Evolutionary conservation across 2,329 filamentous ascomycete species (phyloP).

Genomic region (Ceratocystis destructans): DNA sequence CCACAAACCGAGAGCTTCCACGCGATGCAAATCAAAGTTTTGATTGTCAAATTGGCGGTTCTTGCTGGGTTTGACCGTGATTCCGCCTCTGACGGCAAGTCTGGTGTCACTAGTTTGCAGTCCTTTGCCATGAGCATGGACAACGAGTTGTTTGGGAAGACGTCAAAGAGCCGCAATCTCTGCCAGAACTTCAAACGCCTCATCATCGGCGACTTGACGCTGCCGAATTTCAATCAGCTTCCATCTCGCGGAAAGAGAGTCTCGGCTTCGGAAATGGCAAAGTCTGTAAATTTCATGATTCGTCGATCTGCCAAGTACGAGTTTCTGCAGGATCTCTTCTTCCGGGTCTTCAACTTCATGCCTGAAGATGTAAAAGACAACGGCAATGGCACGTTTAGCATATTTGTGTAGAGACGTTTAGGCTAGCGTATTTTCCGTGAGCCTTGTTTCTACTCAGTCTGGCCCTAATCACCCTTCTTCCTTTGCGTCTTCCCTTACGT

Average conservation of each 20-base stretch:
- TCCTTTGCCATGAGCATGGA: slow-evolving; percentile 65
- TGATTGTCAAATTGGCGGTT: slow-evolving; percentile 74
- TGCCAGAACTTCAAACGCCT: slow-evolving; percentile 70
- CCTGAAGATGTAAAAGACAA: slow-evolving; percentile 61
- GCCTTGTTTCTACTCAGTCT: neutral
- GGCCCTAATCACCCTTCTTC: no score
- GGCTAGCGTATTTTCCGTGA: neutral
- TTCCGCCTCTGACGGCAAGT: slow-evolving; percentile 31
- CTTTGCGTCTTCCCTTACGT: no score
- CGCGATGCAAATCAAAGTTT: slow-evolving; percentile 59
- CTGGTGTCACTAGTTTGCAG: slow-evolving; percentile 45
- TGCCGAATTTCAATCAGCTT: slow-evolving; percentile 30
- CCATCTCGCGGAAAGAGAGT: slow-evolving; percentile 46
- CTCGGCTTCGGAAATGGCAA: slow-evolving; percentile 61
- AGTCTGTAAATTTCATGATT: slow-evolving; percentile 64
- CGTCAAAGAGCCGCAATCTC: slow-evolving; percentile 55
- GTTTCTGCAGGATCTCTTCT: slow-evolving; percentile 72
- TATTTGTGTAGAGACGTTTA: slow-evolving; percentile 34
- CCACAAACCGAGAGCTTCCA: slow-evolving; percentile 60
- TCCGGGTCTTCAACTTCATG: slow-evolving; percentile 70
- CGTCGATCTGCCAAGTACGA: slow-evolving; percentile 55
- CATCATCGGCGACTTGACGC: slow-evolving; percentile 54
- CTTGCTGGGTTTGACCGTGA: slow-evolving; percentile 66
- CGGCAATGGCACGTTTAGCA: slow-evolving; percentile 36
- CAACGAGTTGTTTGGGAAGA: slow-evolving; percentile 61